phyloP scores from a whole-genome alignment of 2,329 filamentous ascomycete species.

The Tricladium varicosporioides region DNA sequence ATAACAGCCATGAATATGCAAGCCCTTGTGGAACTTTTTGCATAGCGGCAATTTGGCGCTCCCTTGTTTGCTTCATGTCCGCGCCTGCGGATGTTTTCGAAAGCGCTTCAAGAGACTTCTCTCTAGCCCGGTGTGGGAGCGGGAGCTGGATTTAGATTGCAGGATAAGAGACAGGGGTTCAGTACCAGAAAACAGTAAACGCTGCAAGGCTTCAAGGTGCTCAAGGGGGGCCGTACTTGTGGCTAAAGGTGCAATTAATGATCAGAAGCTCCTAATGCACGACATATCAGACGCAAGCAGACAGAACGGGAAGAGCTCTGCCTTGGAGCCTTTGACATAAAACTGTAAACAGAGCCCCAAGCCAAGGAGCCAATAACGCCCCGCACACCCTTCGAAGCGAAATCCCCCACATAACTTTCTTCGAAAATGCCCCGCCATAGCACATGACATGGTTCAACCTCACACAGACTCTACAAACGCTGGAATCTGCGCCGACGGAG shows the following conservation, averaged over 20 bases:
- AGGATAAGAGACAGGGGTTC: background rate
- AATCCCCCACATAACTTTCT: background rate
- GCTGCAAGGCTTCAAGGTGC: background rate
- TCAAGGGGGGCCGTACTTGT: background rate
- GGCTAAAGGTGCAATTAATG: background rate
- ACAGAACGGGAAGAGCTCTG: background rate
- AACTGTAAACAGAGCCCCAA: background rate
- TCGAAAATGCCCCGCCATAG: constrained; percentile 7
- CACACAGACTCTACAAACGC: constrained; percentile 2
- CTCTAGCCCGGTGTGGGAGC: background rate
- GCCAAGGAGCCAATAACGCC: no score
- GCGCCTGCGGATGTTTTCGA: background rate
- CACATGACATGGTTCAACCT: constrained; percentile 5
- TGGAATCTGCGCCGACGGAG: background rate
- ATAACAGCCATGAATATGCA: constrained; percentile 11
- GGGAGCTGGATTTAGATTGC: constrained; percentile 1
- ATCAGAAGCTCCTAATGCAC: background rate
- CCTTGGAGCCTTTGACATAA: constrained; percentile 1
- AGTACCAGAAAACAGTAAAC: background rate
- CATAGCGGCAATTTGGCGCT: background rate
- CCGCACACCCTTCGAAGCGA: background rate
- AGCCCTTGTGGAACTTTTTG: constrained; percentile 3
- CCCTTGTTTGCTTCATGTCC: constrained; percentile 2
- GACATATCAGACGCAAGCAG: background rate
- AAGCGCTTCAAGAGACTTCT: constrained; percentile 2